Percentiles rank a stretch among this genome's conserved stretches.
phyloP scores from a whole-genome alignment of 495 filamentous ascomycete species.

The Hamigera avellanea region DNA sequence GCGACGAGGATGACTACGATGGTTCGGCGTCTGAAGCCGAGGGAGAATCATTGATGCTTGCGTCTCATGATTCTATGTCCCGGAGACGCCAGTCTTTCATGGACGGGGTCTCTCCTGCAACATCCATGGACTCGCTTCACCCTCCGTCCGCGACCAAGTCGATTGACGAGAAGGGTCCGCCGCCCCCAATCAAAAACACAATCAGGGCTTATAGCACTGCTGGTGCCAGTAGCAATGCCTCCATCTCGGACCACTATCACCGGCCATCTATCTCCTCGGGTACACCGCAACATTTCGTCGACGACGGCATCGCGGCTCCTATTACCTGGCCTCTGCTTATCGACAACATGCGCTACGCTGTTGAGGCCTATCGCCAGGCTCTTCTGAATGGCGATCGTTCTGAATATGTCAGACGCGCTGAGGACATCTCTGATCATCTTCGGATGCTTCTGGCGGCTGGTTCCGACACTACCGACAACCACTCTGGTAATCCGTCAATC shows the following conservation, averaged over 20 bases:
- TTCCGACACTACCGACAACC: conserved; percentile 94
- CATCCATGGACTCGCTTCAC: conserved; percentile 82
- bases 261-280: conserved; percentile 44
- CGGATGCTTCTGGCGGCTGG: conserved; percentile 88
- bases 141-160: conserved; percentile 40
- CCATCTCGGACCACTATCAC: conserved; percentile 22
- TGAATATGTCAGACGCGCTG: conserved; percentile 83
- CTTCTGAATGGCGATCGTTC: conserved; percentile 69
- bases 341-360: conserved; percentile 77
- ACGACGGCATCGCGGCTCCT: conserved; percentile 62
- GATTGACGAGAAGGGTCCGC: conserved; percentile 13
- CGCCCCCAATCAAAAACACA: conserved; percentile 8
- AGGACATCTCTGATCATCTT: conserved; percentile 95
- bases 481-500: conserved; percentile 97
- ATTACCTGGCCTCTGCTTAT: conserved; percentile 82
- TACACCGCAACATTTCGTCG: conserved; percentile 73
- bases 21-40: conserved; percentile 85
- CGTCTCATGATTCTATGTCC: conserved; percentile 45
- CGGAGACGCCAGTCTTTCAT: conserved; percentile 55
- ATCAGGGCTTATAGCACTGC: conserved; percentile 15
- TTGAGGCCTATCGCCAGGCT: conserved; percentile 78
- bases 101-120: conserved; percentile 75
- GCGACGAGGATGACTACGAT: conserved; percentile 76
- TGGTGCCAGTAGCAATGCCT: conserved; percentile 22
- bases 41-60: conserved; percentile 47